Evolutionary conservation across 495 filamentous ascomycete species (phyloP).

Genomic region (Tuber borchii): DNA sequence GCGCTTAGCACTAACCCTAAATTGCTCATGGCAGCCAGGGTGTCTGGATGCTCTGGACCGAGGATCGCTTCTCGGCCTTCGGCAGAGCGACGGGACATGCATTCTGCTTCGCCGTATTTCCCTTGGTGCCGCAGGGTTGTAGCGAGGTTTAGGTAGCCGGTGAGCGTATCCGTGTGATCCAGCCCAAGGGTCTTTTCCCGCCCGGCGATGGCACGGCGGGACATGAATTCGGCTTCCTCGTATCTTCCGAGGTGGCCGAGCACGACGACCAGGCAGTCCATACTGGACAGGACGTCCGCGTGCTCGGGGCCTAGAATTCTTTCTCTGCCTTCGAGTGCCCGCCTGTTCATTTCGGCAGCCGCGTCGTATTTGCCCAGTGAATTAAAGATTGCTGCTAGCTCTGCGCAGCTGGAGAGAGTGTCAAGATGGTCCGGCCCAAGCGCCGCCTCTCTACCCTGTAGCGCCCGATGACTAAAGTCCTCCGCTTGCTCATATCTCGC

Average conservation of each 20-base stretch:
- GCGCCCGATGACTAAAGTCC: constrained; percentile 25
- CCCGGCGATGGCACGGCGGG: constrained; percentile 11
- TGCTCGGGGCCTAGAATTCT: constrained; percentile 40
- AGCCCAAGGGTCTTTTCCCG: constrained; percentile 10
- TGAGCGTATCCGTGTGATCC: constrained; percentile 18
- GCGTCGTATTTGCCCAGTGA: constrained; percentile 12
- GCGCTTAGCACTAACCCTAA: constrained; percentile 13
- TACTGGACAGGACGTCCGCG: constrained; percentile 20
- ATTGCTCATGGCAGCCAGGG: constrained; percentile 17
- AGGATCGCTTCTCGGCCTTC: constrained; percentile 13
- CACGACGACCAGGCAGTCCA: constrained; percentile 17
- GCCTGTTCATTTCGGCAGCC: constrained; percentile 24
- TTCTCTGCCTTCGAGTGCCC: constrained; percentile 37
- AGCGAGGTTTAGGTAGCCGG: constrained; percentile 14
- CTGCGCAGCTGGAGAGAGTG: constrained; percentile 16
- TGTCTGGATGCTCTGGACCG: constrained; percentile 13
- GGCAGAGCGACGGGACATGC: constrained; percentile 15
- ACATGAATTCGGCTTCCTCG: constrained; percentile 16
- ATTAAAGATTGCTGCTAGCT: constrained; percentile 8
- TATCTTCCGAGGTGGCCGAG: constrained; percentile 13
- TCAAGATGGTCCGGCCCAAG: constrained; percentile 6
- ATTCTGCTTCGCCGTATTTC: constrained; percentile 2
- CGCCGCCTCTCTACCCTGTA: constrained; percentile 25
- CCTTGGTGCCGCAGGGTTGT: neutral
- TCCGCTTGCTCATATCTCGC: constrained; percentile 32